Base-by-base conservation (phyloP, 495 filamentous ascomycete genomes). In the Penicillium canescens region DNA sequence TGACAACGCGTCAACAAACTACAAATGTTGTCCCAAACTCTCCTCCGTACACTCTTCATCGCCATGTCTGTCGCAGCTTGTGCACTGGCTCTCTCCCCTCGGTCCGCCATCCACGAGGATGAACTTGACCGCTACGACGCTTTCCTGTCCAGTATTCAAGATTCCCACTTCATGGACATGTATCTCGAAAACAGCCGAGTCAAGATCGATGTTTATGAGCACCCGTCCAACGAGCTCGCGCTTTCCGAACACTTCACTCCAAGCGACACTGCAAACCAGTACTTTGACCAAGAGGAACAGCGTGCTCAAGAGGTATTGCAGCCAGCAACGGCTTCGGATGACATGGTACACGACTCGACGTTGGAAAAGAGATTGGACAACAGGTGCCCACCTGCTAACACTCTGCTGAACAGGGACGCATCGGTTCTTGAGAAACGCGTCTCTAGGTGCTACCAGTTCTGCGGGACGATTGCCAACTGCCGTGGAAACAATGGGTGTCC, bases 361-460 rank as follows among this genome's bases (percentile, higher is more conserved):
- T 12, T 48, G 21, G 7, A 38, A 11, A 7, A 1, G 2, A 8
- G 14, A 14, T 31, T 0, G 2, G 35, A 1, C 9, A 7, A 31
- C 9, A 2, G 5, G 1, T 48, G 45, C 21, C 13, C 28, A 7
- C 14, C 4, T 14, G 3, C n/a, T 37, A 34, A 21, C 31, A 48
- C 13, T 6, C 11, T 35, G 3, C 8, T 38, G 4, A 34, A 31
- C 10, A 38, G 42, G n/a, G 50, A 54, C 9, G 34, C 34, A 16
- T 9, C 31, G 5, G 31, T 11, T 38, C 26, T 54, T 14, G 50
- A 54, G 4, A 38, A 54, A 8, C 42, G 42, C n/a, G 33, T 23
- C 20, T 56, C 54, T 28, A n/a, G 54, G 20, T 56, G 54, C 26
- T 52, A 52, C 34, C 54, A 51, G 47, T 56, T 56, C 47, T 56